phyloP scores from a whole-genome alignment of 2,329 filamentous ascomycete genomes.

The Aphanoascus verrucosus region DNA sequence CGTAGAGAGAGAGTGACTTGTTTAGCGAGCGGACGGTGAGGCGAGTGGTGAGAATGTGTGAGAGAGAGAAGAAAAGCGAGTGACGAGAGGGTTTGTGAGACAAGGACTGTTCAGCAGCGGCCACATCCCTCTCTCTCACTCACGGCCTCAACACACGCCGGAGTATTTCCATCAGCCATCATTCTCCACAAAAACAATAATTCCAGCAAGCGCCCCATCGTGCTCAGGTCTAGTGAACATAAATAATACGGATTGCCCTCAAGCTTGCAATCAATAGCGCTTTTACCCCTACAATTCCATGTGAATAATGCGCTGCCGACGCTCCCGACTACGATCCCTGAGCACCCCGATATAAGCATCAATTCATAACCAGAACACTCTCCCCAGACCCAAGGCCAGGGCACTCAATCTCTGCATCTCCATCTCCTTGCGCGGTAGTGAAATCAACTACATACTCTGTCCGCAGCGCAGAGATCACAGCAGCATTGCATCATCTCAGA shows the following conservation, averaged over 20 bases:
- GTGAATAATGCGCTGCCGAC: not conserved
- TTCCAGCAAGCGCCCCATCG: not conserved
- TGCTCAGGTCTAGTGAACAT: not conserved
- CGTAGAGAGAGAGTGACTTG: constrained; percentile 1
- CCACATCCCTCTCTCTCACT: not conserved
- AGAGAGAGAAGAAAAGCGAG: not conserved
- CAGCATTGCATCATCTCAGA: too few species aligned
- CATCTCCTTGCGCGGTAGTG: too few species aligned
- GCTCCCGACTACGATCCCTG: too few species aligned
- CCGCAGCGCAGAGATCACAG: too few species aligned
- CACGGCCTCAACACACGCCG: too few species aligned
- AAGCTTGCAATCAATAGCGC: not conserved
- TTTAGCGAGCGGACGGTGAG: not conserved
- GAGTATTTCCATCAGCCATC: not conserved
- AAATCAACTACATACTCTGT: too few species aligned
- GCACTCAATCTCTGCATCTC: too few species aligned
- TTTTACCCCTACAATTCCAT: not conserved
- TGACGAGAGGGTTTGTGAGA: constrained; percentile 2
- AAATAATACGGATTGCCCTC: not conserved
- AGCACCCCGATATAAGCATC: too few species aligned
- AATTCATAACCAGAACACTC: too few species aligned
- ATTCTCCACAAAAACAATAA: not conserved
- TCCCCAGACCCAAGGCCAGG: too few species aligned
- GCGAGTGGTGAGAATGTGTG: not conserved
- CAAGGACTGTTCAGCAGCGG: not conserved